phyloP scores from a whole-genome alignment of 352 stramenopile genomes.

The Globisporangium polare region DNA sequence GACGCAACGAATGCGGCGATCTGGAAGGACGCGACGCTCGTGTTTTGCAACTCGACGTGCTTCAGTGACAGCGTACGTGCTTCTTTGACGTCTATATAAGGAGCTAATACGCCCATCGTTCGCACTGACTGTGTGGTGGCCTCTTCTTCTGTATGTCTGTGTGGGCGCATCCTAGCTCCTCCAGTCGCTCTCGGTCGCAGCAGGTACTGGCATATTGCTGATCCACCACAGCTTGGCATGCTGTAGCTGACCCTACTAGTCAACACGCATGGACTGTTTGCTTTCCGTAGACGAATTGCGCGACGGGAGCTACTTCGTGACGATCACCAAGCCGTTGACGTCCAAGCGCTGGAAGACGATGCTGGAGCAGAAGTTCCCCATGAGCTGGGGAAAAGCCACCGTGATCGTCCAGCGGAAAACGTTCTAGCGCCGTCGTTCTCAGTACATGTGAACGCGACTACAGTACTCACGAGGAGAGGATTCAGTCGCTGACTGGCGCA shows the following conservation, averaged over 20 bases:
- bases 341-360: conserved; percentile 59
- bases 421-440: conserved; percentile 21
- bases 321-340: conserved; percentile 50
- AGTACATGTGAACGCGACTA: too few relatives aligned
- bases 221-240: background rate
- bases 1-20: conserved; percentile 46
- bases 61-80: conserved; percentile 66
- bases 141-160: background rate
- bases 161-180: conserved; percentile 16
- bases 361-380: conserved; percentile 55
- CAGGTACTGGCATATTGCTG: conserved; percentile 4
- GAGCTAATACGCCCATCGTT: too few relatives aligned
- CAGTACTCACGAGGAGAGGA: too few relatives aligned
- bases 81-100: too few relatives aligned
- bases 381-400: conserved; percentile 62
- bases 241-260: background rate
- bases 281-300: conserved; percentile 28
- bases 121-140: background rate
- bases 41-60: conserved; percentile 70
- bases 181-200: conserved; percentile 21
- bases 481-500: background rate
- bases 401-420: conserved; percentile 65
- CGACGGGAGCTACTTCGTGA: conserved; percentile 56
- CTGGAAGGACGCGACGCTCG: conserved; percentile 52
- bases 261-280: background rate